phyloP scores from a whole-genome alignment of 768 basidiomycete genomes.

The Heimioporus sp. region DNA sequence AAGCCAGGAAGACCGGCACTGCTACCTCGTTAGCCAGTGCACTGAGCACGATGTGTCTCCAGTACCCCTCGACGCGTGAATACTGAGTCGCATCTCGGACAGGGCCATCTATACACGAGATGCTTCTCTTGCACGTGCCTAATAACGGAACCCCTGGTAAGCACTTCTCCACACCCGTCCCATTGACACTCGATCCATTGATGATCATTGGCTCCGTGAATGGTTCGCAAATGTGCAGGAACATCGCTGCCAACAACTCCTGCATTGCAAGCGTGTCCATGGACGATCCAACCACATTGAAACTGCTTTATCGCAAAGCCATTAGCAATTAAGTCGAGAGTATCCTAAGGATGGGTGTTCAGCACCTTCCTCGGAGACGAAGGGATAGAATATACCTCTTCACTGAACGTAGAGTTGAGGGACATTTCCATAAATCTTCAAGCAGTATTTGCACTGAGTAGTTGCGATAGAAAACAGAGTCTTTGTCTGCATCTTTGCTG shows the following conservation, averaged over 20 bases:
- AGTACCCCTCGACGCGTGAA: constrained; percentile 24
- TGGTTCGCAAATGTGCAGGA: constrained; percentile 10
- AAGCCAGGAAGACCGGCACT: background rate
- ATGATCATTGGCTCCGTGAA: constrained; percentile 5
- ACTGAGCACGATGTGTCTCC: constrained; percentile 12
- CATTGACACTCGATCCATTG: constrained; percentile 13
- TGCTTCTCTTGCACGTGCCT: constrained; percentile 26
- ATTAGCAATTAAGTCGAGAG: constrained; percentile 7
- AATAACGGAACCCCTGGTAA: constrained; percentile 13
- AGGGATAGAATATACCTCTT: constrained; percentile 7
- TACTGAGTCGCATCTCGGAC: constrained; percentile 9
- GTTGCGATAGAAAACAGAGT: background rate
- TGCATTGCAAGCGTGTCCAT: constrained; percentile 11
- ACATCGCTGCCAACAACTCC: constrained; percentile 15
- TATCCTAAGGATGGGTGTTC: constrained; percentile 7
- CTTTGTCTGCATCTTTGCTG: background rate
- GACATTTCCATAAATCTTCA: background rate
- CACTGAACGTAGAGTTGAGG: constrained; percentile 11
- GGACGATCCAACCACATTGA: constrained; percentile 8
- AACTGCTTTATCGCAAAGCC: background rate
- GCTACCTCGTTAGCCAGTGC: background rate
- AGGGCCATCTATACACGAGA: constrained; percentile 22
- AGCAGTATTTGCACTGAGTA: background rate
- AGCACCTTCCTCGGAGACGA: background rate
- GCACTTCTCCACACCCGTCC: constrained; percentile 13